Evolutionary conservation across 2,329 filamentous ascomycete genomes (phyloP).

Genomic region (Biscogniauxia marginata): DNA sequence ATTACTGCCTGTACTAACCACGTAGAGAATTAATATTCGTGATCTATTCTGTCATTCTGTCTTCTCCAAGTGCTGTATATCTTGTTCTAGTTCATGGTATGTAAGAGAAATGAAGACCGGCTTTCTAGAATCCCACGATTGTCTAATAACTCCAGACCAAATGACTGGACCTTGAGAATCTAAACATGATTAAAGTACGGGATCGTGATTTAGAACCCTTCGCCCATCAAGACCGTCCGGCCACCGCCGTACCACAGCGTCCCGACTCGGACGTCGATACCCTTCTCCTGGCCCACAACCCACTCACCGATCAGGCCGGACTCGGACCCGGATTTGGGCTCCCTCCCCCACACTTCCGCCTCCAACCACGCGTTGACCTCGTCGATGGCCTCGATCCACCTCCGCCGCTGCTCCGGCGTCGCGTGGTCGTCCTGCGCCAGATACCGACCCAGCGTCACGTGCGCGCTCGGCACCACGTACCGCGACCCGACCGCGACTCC

Average conservation of each 20-base stretch:
- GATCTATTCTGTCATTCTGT: too few species aligned
- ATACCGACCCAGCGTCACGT: slow-evolving; percentile 85
- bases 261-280: slow-evolving; percentile 73
- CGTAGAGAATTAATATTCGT: too few species aligned
- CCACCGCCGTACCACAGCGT: slow-evolving; percentile 86
- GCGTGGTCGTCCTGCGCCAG: slow-evolving; percentile 65
- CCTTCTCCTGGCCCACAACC: slow-evolving; percentile 83
- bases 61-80: too few species aligned
- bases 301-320: slow-evolving; percentile 64
- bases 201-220: slow-evolving; percentile 56
- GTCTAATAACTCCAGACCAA: too few species aligned
- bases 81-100: too few species aligned
- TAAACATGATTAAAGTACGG: too few species aligned
- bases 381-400: slow-evolving; percentile 71
- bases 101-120: too few species aligned
- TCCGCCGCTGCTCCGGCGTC: slow-evolving; percentile 54
- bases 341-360: slow-evolving; percentile 64
- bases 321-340: slow-evolving; percentile 31
- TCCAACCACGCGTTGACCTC: slow-evolving; percentile 74
- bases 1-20: too few species aligned
- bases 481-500: slow-evolving; percentile 73
- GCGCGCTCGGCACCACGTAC: slow-evolving; percentile 86
- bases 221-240: slow-evolving; percentile 62
- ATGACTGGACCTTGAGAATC: too few species aligned
- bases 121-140: too few species aligned